Percentiles rank a stretch among this genome's conserved stretches.
phyloP scores from a whole-genome alignment of 208 protist species.

The Polymyxa betae region DNA sequence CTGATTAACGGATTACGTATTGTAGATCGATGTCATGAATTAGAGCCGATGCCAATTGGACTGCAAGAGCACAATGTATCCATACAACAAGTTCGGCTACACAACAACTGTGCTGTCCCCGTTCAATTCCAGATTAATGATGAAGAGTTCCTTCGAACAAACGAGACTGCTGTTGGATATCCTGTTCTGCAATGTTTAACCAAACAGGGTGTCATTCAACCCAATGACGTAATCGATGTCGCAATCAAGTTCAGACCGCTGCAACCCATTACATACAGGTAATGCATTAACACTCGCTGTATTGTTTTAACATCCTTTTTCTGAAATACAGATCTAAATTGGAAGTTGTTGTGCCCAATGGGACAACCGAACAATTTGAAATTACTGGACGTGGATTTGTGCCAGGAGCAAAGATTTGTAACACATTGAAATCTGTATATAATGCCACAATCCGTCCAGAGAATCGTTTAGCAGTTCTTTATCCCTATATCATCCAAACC shows the following conservation, averaged over 20 bases:
- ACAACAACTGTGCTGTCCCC: background rate
- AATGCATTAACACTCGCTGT: background rate
- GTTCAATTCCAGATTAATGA: background rate
- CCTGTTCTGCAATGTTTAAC: slow-evolving; percentile 4
- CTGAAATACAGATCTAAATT: background rate
- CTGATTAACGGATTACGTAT: background rate
- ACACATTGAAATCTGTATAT: no score
- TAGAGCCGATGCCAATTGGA: slow-evolving; percentile 28
- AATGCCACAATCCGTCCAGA: no score
- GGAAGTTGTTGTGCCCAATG: background rate
- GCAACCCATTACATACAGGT: slow-evolving; percentile 14
- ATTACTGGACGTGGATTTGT: background rate
- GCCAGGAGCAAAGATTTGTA: background rate
- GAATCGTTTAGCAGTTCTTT: no score
- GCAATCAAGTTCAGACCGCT: background rate
- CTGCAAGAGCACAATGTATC: background rate
- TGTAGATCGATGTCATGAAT: background rate
- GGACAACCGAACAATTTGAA: background rate
- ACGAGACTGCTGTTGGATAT: background rate
- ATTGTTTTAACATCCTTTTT: background rate
- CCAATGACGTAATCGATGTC: background rate
- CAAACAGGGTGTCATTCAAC: background rate
- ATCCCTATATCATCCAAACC: no score
- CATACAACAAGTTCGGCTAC: background rate
- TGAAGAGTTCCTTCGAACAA: background rate